Conservation (phyloP, 1,284 basidiomycete genomes). For the Cryptococcus wingfieldii region DNA sequence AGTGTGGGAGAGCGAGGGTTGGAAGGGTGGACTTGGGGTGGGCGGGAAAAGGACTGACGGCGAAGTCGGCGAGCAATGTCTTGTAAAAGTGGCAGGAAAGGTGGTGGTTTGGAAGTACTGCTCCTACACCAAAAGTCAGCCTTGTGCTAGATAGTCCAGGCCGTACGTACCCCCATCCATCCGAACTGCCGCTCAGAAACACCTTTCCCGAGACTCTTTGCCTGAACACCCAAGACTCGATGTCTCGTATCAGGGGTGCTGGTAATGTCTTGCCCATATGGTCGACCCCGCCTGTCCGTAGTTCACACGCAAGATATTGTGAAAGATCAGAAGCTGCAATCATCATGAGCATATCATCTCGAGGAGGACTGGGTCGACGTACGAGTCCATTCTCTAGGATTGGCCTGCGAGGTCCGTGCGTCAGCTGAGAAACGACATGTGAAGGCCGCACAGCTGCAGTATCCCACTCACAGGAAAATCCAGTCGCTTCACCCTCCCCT, state of each 20-base stretch:
- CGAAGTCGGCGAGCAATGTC: constrained; percentile 37
- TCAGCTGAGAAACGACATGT: constrained; percentile 3
- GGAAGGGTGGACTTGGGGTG: not conserved
- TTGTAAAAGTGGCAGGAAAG: constrained; percentile 38
- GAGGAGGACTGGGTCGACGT: constrained; percentile 2
- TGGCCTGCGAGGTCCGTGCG: constrained; percentile 14
- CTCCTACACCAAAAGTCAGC: constrained; percentile 2
- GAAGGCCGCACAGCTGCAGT: not conserved
- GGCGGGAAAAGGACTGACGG: constrained; percentile 15
- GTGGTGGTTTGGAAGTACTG: constrained; percentile 31
- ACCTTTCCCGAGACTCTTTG: constrained; percentile 33
- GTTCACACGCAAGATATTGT: constrained; percentile 29
- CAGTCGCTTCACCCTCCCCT: constrained; percentile 12
- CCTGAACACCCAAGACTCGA: constrained; percentile 20
- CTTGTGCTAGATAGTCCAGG: too few relatives aligned
- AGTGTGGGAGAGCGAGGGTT: constrained; percentile 1
- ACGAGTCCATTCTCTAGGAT: constrained; percentile 39
- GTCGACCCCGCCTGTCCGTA: constrained; percentile 38
- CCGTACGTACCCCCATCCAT: constrained; percentile 31
- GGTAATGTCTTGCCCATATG: constrained; percentile 36
- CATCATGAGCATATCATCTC: not conserved
- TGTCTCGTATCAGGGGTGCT: constrained; percentile 24
- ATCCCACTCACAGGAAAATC: constrained; percentile 17
- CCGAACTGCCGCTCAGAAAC: constrained; percentile 31
- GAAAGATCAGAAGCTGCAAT: constrained; percentile 27